Conservation (phyloP, 257 asterid species). For the Verbena officinalis region DNA sequence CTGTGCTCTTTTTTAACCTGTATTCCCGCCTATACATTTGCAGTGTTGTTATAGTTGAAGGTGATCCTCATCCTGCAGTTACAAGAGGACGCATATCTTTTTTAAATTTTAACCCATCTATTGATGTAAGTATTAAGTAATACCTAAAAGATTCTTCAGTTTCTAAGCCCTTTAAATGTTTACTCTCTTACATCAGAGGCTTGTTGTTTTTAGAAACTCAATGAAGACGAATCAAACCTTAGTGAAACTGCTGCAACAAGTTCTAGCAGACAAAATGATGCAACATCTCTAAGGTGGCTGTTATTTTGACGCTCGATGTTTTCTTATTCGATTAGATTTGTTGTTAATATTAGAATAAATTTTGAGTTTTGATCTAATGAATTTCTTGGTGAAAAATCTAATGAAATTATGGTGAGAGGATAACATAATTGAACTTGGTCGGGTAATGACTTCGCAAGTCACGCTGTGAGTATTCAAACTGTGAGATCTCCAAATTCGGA, state of each 20-base stretch:
- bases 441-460: background rate
- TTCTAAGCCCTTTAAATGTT: conserved; percentile 15
- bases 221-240: conserved; percentile 49
- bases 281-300: conserved; percentile 47
- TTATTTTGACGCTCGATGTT: conserved; percentile 19
- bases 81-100: conserved; percentile 90
- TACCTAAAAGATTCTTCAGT: conserved; percentile 8
- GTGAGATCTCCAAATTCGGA: background rate
- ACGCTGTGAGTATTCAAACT: background rate
- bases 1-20: conserved; percentile 5
- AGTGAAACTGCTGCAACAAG: conserved; percentile 50
- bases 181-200: conserved; percentile 31
- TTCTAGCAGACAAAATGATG: conserved; percentile 55
- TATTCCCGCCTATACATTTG: conserved; percentile 33
- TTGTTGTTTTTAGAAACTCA: conserved; percentile 71
- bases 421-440: background rate
- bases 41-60: conserved; percentile 85
- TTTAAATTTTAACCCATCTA: conserved; percentile 82
- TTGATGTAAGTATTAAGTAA: conserved; percentile 80
- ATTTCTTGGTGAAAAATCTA: conserved; percentile 1
- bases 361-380: background rate
- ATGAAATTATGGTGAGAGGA: background rate
- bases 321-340: conserved; percentile 1
- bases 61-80: conserved; percentile 86
- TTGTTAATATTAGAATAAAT: background rate